Evolutionary conservation across 495 filamentous ascomycete genomes (phyloP), one percentile per base, ranked within the genome.

Genomic region (Hyaloscypha bicolor): DNA sequence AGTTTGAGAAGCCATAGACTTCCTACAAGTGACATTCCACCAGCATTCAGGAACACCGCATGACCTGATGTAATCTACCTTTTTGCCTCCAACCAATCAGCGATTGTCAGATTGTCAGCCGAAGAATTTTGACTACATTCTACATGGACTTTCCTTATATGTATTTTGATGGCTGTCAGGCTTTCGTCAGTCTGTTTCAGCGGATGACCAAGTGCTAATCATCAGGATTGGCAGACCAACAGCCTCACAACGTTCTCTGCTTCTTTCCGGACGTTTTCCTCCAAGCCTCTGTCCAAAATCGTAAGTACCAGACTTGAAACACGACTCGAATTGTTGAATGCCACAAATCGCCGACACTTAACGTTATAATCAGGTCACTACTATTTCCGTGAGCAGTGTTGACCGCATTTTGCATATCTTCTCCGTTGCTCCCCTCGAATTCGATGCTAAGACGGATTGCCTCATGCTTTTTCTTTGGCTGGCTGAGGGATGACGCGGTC

Each of bases 51-150:
- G 35, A 37, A 48, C 16, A 14, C 42, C 1, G 16, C 16, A 19
- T 48, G 42, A 6, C 42, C 42, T 14, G 42, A 48, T 11, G 42
- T 48, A 37, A 37, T 37, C 35, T 37, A 25, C 21, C 53, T 6
- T 56, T 32, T 56, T 56, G 53, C 53, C 22, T 16, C 22, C 29
- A 59, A 9, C 53, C 56, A 59, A 59, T 59, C 8, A 35, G 56
- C 29, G 29, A 21, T 35, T 32, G 32, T 19, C 56, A 14, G 32
- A 59, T 37, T 32, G 56, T 35, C 56, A 59, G 56, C 56, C 25
- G 30, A 59, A 29, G 56, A 21, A 37, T 11, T 35, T 3, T 21
- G 9, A 8, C 32, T 59, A 29, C 30, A 32, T 59, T 37, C 32
- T 9, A 59, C 31, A 21, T 4, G 31, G 53, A 8, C 11, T 32